phyloP scores from a whole-genome alignment of 495 filamentous ascomycete genomes.

The Hamigera avellanea region DNA sequence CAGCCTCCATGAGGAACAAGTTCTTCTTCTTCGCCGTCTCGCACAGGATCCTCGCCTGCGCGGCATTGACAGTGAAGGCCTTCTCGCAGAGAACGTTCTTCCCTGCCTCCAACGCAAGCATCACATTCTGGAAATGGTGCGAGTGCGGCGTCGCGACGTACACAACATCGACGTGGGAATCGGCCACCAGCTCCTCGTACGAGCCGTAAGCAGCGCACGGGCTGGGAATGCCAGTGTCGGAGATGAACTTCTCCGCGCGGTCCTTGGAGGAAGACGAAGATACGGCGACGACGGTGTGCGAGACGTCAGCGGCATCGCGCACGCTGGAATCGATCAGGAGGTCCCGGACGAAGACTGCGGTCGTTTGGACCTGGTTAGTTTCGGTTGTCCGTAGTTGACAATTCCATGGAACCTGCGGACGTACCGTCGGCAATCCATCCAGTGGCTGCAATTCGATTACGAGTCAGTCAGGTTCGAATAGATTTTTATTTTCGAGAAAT shows the following conservation, averaged over 20 bases:
- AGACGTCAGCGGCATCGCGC: slow-evolving; percentile 61
- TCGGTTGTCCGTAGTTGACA: background rate
- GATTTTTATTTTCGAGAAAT: no score
- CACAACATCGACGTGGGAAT: slow-evolving; percentile 73
- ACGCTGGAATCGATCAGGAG: slow-evolving; percentile 65
- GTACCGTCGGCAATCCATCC: slow-evolving; percentile 67
- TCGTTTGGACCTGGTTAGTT: background rate
- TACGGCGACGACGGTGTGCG: slow-evolving; percentile 68
- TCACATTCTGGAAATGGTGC: slow-evolving; percentile 87
- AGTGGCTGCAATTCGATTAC: slow-evolving; percentile 41
- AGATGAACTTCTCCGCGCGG: slow-evolving; percentile 62
- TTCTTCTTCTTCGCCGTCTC: slow-evolving; percentile 66
- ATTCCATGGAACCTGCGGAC: slow-evolving; percentile 9
- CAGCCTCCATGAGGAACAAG: slow-evolving; percentile 93
- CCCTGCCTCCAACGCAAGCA: slow-evolving; percentile 68
- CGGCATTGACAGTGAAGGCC: slow-evolving; percentile 80
- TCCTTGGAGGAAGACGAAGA: slow-evolving; percentile 66
- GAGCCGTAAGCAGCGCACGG: slow-evolving; percentile 66
- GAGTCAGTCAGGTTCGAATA: no score
- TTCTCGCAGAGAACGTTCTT: slow-evolving; percentile 94
- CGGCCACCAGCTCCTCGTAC: slow-evolving; percentile 67
- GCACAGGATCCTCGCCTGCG: slow-evolving; percentile 63
- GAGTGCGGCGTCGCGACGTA: slow-evolving; percentile 93
- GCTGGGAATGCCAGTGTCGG: slow-evolving; percentile 48
- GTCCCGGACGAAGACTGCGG: slow-evolving; percentile 65